Conservation (phyloP, 2,329 filamentous ascomycete genomes). For the Endoconidiophora polonica region DNA sequence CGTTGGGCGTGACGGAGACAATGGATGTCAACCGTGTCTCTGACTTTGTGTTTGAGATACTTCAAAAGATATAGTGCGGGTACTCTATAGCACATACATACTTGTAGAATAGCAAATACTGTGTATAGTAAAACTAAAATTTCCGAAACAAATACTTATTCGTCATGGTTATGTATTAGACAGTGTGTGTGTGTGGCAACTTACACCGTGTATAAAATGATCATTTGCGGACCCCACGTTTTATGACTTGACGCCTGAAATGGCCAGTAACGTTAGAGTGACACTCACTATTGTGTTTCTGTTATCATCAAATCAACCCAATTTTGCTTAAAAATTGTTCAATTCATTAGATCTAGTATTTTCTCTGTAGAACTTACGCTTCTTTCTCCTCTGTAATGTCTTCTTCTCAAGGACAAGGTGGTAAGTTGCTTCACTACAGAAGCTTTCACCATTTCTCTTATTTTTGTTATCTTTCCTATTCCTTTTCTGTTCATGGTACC, state of each 20-base stretch:
- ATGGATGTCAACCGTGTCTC: conserved; percentile 35
- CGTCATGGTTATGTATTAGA: not conserved
- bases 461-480: not conserved
- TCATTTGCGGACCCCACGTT: not conserved
- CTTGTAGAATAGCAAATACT: not conserved
- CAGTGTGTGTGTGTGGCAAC: not conserved
- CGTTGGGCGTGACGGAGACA: conserved; percentile 43
- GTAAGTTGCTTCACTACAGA: not conserved
- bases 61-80: conserved; percentile 30
- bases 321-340: too few relatives aligned
- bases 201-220: not conserved
- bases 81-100: too few relatives aligned
- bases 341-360: too few relatives aligned
- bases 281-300: too few relatives aligned
- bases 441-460: not conserved
- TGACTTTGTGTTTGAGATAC: conserved; percentile 27
- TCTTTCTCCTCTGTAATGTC: conserved; percentile 1
- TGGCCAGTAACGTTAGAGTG: not conserved
- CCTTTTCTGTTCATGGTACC: not conserved
- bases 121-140: not conserved
- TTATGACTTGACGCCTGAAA: not conserved
- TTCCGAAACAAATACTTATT: not conserved
- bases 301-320: too few relatives aligned
- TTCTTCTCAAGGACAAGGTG: conserved; percentile 7
- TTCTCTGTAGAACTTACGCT: too few relatives aligned